A percentile compares a stretch with the other conserved stretches of the same genome.
phyloP scores from a whole-genome alignment of 2,329 filamentous ascomycete genomes.

The Fonsecaea monophora region DNA sequence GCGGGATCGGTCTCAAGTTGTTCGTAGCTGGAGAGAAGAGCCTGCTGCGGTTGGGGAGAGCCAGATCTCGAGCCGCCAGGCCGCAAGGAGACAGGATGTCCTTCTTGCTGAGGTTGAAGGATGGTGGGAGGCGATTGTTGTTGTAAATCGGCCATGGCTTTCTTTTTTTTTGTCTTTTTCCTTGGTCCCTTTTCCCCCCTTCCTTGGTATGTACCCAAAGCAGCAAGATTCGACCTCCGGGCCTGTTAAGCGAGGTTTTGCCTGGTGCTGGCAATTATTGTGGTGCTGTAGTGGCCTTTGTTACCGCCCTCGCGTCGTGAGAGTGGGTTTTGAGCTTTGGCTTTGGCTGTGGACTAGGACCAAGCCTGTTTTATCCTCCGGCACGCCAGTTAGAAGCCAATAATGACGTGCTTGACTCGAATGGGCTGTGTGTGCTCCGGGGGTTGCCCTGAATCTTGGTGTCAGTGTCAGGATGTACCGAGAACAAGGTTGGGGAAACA shows the following conservation, averaged over 20 bases:
- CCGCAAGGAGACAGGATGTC: conserved; percentile 30
- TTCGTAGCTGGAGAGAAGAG: conserved; percentile 13
- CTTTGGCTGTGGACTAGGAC: conserved; percentile 8
- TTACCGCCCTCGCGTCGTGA: neutral
- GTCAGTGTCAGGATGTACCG: neutral
- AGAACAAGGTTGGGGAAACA: neutral
- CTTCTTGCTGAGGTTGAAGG: conserved; percentile 19
- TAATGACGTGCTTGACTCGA: conserved; percentile 15
- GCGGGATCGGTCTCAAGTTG: conserved; percentile 15
- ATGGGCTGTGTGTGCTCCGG: neutral
- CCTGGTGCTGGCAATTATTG: neutral
- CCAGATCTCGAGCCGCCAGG: conserved; percentile 35
- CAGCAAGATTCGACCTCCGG: neutral
- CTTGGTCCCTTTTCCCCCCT: neutral
- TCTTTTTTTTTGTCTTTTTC: neutral
- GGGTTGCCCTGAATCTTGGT: neutral
- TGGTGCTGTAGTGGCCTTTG: neutral
- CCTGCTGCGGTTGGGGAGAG: conserved; percentile 30
- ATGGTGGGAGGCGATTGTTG: conserved; percentile 13
- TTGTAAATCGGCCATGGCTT: conserved; percentile 12
- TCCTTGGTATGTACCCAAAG: neutral
- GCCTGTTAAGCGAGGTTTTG: neutral
- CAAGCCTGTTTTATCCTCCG: conserved; percentile 36
- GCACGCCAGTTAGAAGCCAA: conserved; percentile 6
- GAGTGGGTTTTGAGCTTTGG: neutral